These are phyloP conservation scores for Cruciata laevipes DNA, from an alignment of 257 asterid species.

Conservation along the genomic window DNA sequence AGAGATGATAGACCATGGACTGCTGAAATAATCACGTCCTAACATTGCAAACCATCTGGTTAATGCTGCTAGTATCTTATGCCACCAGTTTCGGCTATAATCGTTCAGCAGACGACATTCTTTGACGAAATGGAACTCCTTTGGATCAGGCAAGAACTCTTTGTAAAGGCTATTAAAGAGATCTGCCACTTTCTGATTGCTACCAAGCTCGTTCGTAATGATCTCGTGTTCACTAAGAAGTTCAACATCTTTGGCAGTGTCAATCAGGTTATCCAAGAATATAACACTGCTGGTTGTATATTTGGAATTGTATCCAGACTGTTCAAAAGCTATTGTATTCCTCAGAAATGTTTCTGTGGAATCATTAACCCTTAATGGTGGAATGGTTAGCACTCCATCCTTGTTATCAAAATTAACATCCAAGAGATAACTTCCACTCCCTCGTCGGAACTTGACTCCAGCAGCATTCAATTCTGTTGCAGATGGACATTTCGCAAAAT, in stretches of 20 bases:
- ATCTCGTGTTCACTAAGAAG: conserved; percentile 11
- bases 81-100: conserved; percentile 20
- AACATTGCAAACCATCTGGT: conserved; percentile 16
- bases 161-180: conserved; percentile 29
- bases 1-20: conserved; percentile 16
- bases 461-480: conserved; percentile 24
- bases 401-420: conserved; percentile 12
- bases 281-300: conserved; percentile 26
- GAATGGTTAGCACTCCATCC: conserved; percentile 16
- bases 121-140: conserved; percentile 18
- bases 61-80: conserved; percentile 1
- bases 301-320: conserved; percentile 15
- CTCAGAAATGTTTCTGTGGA: conserved; percentile 22
- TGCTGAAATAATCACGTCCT: conserved; percentile 17
- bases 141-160: conserved; percentile 15
- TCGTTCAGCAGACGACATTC: conserved; percentile 12
- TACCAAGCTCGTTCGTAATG: conserved; percentile 14
- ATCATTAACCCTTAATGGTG: conserved; percentile 15
- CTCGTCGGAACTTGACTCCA: conserved; percentile 19
- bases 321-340: conserved; percentile 27
- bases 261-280: conserved; percentile 30
- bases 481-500: conserved; percentile 21
- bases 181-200: conserved; percentile 19
- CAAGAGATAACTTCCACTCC: conserved; percentile 9
- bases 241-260: conserved; percentile 23